These are phyloP conservation scores for Hericium rajendrae DNA, from an alignment of 768 basidiomycete species.

Conservation along the genomic window DNA sequence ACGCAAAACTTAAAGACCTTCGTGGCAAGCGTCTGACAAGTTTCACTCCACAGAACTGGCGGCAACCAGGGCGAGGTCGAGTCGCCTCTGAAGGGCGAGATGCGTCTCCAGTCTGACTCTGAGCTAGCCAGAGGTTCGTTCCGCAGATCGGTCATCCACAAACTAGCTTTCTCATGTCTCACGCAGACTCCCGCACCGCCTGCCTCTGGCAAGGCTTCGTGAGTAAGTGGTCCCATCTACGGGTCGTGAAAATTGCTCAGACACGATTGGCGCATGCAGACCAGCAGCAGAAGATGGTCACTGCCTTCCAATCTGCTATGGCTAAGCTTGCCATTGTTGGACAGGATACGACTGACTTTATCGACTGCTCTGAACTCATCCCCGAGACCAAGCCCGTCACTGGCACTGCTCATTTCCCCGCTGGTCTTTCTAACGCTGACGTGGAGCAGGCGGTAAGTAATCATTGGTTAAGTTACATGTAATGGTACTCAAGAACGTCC, in stretches of 20 bases:
- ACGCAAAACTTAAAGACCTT: neutral
- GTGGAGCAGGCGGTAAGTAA: conserved; percentile 9
- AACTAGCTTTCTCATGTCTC: neutral
- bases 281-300: conserved; percentile 19
- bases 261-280: conserved; percentile 5
- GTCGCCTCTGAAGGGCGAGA: conserved; percentile 30
- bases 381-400: conserved; percentile 24
- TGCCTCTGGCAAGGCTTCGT: conserved; percentile 40
- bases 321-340: conserved; percentile 23
- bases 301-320: conserved; percentile 21
- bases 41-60: conserved; percentile 22
- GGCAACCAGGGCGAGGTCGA: conserved; percentile 30
- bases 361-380: conserved; percentile 38
- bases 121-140: conserved; percentile 12
- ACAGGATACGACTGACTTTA: conserved; percentile 16
- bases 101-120: conserved; percentile 37
- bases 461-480: no score
- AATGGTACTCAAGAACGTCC: neutral
- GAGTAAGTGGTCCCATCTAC: neutral
- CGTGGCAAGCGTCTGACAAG: neutral
- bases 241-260: neutral
- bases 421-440: conserved; percentile 19
- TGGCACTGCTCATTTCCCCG: conserved; percentile 24
- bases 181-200: conserved; percentile 32
- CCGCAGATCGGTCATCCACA: neutral